phyloP scores from a whole-genome alignment of 2,329 filamentous ascomycete genomes.

The Zymoseptoria tritici region DNA sequence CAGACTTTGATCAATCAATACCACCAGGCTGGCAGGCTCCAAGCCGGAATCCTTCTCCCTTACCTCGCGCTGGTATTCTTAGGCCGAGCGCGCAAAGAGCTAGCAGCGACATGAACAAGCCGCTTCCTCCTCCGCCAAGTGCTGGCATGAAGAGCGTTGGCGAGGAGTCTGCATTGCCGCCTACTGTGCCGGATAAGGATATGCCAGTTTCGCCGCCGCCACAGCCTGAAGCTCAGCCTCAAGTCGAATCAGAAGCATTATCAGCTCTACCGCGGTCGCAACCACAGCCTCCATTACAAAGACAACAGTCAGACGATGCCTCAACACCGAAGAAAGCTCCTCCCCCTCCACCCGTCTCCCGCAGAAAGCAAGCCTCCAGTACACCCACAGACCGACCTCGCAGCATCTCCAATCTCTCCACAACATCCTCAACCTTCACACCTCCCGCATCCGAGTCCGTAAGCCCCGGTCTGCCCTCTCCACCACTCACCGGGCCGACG shows the following conservation, averaged over 20 bases:
- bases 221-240: background rate
- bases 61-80: slow-evolving; percentile 16
- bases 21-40: slow-evolving; percentile 17
- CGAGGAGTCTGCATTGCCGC: background rate
- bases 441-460: background rate
- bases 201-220: slow-evolving; percentile 3
- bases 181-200: slow-evolving; percentile 1
- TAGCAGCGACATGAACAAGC: slow-evolving; percentile 53
- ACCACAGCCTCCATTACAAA: slow-evolving; percentile 16
- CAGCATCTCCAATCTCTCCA: slow-evolving; percentile 22
- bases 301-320: background rate
- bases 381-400: slow-evolving; percentile 14
- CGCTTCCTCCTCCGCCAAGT: slow-evolving; percentile 38
- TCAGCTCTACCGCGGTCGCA: background rate
- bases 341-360: slow-evolving; percentile 39
- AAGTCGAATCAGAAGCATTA: background rate
- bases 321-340: slow-evolving; percentile 32
- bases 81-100: slow-evolving; percentile 30
- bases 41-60: slow-evolving; percentile 10
- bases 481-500: slow-evolving; percentile 1
- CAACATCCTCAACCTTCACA: background rate
- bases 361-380: slow-evolving; percentile 33
- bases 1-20: slow-evolving; percentile 27
- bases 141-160: slow-evolving; percentile 1
- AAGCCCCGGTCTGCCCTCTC: background rate